Evolutionary conservation across 1,284 basidiomycete species (phyloP).

Genomic region (Pseudomicrostroma phylloplanum): DNA sequence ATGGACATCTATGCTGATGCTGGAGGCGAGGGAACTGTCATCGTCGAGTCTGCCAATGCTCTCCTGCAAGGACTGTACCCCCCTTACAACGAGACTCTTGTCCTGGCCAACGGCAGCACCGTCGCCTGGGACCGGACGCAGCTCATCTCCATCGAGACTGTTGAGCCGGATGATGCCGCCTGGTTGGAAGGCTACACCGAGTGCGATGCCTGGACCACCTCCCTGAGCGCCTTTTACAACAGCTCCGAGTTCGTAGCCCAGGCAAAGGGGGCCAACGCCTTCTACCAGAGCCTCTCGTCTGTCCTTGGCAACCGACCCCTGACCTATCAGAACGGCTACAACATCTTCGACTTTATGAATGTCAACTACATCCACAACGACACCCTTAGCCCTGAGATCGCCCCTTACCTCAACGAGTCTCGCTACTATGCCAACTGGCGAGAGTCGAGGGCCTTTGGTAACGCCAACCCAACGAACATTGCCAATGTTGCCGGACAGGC

Average conservation of each 20-base stretch:
- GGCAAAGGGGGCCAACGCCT: conserved; percentile 58
- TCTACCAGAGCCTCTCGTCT: conserved; percentile 63
- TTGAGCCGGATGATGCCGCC: conserved; percentile 72
- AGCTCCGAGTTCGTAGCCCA: conserved; percentile 58
- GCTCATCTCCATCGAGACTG: conserved; percentile 62
- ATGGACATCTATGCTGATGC: conserved; percentile 51
- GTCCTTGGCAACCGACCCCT: conserved; percentile 66
- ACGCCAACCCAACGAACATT: conserved; percentile 60
- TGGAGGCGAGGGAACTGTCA: conserved; percentile 73
- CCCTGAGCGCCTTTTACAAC: conserved; percentile 35
- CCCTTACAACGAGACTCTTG: conserved; percentile 31
- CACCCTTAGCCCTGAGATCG: conserved; percentile 25
- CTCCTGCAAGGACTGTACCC: conserved; percentile 48
- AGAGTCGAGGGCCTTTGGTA: conserved; percentile 69
- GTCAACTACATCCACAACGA: conserved; percentile 60
- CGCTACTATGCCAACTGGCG: conserved; percentile 65
- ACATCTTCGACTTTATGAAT: conserved; percentile 65
- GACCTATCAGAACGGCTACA: conserved; percentile 62
- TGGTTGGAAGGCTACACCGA: conserved; percentile 77
- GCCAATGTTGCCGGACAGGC: conserved; percentile 79
- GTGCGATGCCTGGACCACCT: conserved; percentile 22
- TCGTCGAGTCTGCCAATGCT: conserved; percentile 64
- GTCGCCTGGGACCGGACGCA: conserved; percentile 72
- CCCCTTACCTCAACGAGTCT: conserved; percentile 21
- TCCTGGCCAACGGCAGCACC: conserved; percentile 64